Evolutionary conservation across 768 basidiomycete genomes (phyloP), one percentile per base, ranked within the genome.

Genomic region (Pulveroboletus sp.): DNA sequence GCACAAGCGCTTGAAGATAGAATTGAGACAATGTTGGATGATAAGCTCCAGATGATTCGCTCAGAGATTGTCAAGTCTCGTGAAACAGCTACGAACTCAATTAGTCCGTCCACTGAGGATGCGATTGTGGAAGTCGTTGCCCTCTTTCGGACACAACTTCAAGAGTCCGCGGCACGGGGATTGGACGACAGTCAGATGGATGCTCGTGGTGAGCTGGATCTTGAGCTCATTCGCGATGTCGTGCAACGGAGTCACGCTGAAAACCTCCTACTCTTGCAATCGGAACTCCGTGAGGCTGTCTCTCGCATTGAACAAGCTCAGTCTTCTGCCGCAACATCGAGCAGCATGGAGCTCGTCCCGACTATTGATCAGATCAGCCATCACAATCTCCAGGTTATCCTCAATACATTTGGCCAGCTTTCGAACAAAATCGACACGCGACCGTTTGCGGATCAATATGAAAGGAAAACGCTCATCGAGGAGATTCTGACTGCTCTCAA

Each of bases 191-290:
- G 76, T 52, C 81, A 79, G 57, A 71, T 80, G 69, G 86, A 89
- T 58, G 86, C 84, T 21, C 79, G 81, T 28, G 86, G 84, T 17
- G 88, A 91, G 55, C 68, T 89, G 24, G 89, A 91, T 67, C 81
- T 89, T 62, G 84, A 89, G 60, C 70, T 88, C 53, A 76, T 92
- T 61, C 84, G 78, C 59, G 81, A 81, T 51, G 72, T 82, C 33
- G 72, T 92, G 18, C 80, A 87, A 54, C 78, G 86, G 57, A 79
- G 81, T 11, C 82, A 88, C 32, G 73, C 77, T 35, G 80, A 86
- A 50, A 67, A 82, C n/a, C 68, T 82, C 1, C 69, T 74, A 3
- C 58, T 76, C 13, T 62, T 93, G 48, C 80, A 80, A 61, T 76
- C 69, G 9, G 86, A 89, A 57, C 66, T 89, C n/a, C 71, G 71